These are phyloP conservation scores for Saururus chinensis DNA, from an alignment of 164 flowering plant species.

Conservation along the genomic window DNA sequence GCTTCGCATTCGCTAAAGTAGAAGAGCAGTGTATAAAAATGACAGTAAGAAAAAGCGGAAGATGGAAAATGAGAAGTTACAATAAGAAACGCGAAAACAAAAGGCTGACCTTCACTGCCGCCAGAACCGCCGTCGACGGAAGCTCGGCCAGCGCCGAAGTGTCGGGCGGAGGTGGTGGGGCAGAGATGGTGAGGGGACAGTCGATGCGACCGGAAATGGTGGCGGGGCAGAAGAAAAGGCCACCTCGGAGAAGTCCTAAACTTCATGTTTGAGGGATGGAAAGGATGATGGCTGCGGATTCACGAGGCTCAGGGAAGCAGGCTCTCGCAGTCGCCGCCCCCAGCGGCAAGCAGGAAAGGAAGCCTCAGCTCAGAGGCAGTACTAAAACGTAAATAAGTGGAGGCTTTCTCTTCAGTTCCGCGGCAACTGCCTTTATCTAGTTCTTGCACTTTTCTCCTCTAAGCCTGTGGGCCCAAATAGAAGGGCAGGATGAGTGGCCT, in stretches of 20 bases:
- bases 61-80: not conserved
- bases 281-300: too few species aligned
- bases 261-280: slow-evolving; percentile 15
- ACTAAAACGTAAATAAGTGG: too few species aligned
- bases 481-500: too few species aligned
- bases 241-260: slow-evolving; percentile 13
- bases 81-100: not conserved
- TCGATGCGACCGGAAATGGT: not conserved
- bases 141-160: slow-evolving; percentile 26
- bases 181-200: slow-evolving; percentile 11
- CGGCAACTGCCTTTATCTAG: too few species aligned
- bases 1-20: not conserved
- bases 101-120: slow-evolving; percentile 25
- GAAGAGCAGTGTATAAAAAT: not conserved
- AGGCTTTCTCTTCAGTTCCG: too few species aligned
- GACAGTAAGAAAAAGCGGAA: not conserved
- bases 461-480: too few species aligned
- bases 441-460: too few species aligned
- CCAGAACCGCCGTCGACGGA: slow-evolving; percentile 33
- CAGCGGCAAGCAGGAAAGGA: too few species aligned
- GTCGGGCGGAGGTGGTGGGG: slow-evolving; percentile 22
- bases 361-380: too few species aligned
- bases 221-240: slow-evolving; percentile 3
- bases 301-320: too few species aligned
- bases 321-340: too few species aligned